A percentile compares a stretch with the other conserved stretches of the same genome.
Conservation (phyloP, 208 protist genomes). For the Zelonia costaricensis region DNA sequence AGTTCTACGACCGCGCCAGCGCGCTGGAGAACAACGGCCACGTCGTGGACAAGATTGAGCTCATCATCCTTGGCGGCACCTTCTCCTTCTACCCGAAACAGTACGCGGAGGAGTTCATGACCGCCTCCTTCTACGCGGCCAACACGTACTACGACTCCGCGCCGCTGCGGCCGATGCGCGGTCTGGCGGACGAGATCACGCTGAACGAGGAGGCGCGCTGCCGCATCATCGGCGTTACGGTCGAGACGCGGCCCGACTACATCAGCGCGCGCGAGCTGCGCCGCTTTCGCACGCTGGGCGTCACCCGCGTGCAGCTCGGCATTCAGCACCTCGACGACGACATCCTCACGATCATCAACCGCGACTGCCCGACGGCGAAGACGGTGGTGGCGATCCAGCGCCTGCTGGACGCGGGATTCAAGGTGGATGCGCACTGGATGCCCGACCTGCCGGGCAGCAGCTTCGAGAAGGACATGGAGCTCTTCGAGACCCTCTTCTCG, state of each 20-base stretch:
- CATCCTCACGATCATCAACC: slow-evolving; percentile 94
- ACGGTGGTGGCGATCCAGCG: slow-evolving; percentile 93
- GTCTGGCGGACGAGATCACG: slow-evolving; percentile 79
- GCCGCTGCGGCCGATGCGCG: slow-evolving; percentile 56
- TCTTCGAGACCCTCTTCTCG: slow-evolving; percentile 91
- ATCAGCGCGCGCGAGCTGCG: slow-evolving; percentile 95
- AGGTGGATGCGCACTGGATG: slow-evolving; percentile 99
- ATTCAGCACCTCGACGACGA: slow-evolving; percentile 99
- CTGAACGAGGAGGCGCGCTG: slow-evolving; percentile 93
- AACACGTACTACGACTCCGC: slow-evolving; percentile 89
- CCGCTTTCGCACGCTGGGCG: slow-evolving; percentile 81
- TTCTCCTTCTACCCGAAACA: slow-evolving; percentile 97
- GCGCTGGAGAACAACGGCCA: slow-evolving; percentile 93
- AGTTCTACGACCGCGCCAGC: slow-evolving; percentile 92
- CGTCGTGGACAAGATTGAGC: slow-evolving; percentile 97
- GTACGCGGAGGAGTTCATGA: slow-evolving; percentile 94
- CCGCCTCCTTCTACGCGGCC: slow-evolving; percentile 90
- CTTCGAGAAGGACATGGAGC: slow-evolving; percentile 94
- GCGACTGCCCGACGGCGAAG: slow-evolving; percentile 97
- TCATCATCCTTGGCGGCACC: slow-evolving; percentile 99
- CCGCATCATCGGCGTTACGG: slow-evolving; percentile 99
- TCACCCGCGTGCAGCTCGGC: slow-evolving; percentile 99
- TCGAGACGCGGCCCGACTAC: slow-evolving; percentile 99
- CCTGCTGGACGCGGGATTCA: slow-evolving; percentile 98
- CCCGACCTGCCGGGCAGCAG: slow-evolving; percentile 98